A percentile compares a stretch with the other conserved stretches of the same genome.
These are phyloP conservation scores for Rubroshorea leprosula DNA, from an alignment of 345 rosid species.

Conservation along the genomic window DNA sequence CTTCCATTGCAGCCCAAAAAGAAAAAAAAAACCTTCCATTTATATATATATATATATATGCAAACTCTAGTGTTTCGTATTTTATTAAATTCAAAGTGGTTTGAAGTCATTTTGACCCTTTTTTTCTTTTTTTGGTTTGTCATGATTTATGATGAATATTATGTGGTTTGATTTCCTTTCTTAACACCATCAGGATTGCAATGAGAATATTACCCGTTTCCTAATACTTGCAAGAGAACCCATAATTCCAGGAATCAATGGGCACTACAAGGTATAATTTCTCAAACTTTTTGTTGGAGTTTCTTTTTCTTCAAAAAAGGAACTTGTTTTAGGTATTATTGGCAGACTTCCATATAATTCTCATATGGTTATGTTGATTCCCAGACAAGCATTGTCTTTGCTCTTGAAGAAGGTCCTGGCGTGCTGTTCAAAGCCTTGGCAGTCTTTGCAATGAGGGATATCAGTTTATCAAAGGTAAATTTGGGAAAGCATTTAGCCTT, in stretches of 20 bases:
- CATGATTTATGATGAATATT: slow-evolving; percentile 5
- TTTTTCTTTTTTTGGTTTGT: background rate
- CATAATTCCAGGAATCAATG: slow-evolving; percentile 61
- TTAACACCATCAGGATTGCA: slow-evolving; percentile 55
- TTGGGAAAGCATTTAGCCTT: background rate
- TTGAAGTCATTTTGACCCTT: too few species aligned
- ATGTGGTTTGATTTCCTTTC: slow-evolving; percentile 12
- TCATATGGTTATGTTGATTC: background rate
- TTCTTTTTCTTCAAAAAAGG: background rate
- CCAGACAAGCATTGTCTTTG: slow-evolving; percentile 94
- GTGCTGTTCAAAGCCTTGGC: slow-evolving; percentile 83
- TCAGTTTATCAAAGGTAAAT: slow-evolving; percentile 69
- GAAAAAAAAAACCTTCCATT: too few species aligned
- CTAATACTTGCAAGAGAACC: slow-evolving; percentile 92
- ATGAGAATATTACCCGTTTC: slow-evolving; percentile 72
- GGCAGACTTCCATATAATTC: background rate
- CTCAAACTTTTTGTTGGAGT: background rate
- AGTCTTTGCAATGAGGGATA: slow-evolving; percentile 78
- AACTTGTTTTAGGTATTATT: background rate
- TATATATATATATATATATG: too few species aligned
- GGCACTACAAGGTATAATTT: slow-evolving; percentile 58
- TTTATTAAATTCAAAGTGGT: too few species aligned
- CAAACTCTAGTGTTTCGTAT: too few species aligned
- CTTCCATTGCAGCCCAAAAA: too few species aligned
- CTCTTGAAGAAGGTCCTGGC: slow-evolving; percentile 95